These are phyloP conservation scores for Rubia peregrina DNA, from an alignment of 305 asterid species.

Conservation along the genomic window DNA sequence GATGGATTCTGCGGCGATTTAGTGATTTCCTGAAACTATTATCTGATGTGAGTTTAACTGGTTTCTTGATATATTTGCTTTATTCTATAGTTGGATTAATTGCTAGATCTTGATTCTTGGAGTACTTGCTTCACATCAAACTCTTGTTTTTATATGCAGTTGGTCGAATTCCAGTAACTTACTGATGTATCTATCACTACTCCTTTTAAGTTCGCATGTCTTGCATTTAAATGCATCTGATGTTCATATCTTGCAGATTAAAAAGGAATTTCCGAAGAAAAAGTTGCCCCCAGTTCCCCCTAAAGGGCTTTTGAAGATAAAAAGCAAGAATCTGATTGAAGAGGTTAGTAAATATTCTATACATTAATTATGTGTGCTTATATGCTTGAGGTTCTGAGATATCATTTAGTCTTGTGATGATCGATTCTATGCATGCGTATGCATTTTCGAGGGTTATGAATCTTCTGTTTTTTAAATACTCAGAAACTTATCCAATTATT, in stretches of 20 bases:
- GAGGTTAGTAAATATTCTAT: constrained; percentile 41
- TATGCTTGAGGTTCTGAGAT: neutral
- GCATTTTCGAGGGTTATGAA: neutral
- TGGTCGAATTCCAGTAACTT: neutral
- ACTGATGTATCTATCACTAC: neutral
- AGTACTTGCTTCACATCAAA: neutral
- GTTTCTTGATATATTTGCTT: constrained; percentile 10
- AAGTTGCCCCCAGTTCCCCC: constrained; percentile 52
- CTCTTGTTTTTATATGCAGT: neutral
- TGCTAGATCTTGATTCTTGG: neutral
- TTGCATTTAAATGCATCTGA: neutral
- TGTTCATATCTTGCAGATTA: constrained; percentile 43
- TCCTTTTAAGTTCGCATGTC: constrained; percentile 11
- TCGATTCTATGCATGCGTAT: neutral
- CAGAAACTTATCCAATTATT: neutral
- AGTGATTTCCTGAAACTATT: constrained; percentile 60
- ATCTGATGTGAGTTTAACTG: constrained; percentile 46
- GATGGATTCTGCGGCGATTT: constrained; percentile 50
- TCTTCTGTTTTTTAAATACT: neutral
- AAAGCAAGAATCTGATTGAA: constrained; percentile 40
- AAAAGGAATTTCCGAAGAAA: constrained; percentile 46
- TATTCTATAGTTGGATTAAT: neutral
- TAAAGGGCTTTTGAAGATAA: constrained; percentile 47
- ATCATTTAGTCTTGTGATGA: neutral
- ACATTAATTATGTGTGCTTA: neutral